Evolutionary conservation across 1,284 basidiomycete genomes (phyloP).

Genomic region (Cutaneotrichosporon dermatis): DNA sequence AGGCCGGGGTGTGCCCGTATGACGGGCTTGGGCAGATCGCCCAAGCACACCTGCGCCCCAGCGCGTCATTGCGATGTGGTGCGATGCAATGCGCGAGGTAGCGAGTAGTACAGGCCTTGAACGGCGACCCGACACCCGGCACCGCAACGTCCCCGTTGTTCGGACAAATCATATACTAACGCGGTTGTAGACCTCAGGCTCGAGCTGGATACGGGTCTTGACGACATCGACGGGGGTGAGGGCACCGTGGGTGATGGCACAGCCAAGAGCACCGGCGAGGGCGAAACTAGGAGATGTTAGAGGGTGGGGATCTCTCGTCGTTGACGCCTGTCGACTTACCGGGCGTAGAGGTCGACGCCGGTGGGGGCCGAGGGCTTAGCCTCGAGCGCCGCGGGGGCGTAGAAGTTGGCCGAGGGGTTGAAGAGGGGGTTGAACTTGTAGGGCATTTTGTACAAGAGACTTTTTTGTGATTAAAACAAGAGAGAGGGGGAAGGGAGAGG

Average conservation of each 20-base stretch:
- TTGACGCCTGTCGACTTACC: constrained; percentile 29
- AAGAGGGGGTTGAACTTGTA: constrained; percentile 24
- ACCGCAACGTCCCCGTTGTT: too few species aligned
- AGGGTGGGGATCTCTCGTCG: not conserved
- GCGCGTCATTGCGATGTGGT: too few species aligned
- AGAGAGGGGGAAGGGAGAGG: not conserved
- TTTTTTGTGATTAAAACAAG: not conserved
- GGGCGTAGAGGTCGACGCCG: constrained; percentile 52
- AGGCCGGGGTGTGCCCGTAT: not conserved
- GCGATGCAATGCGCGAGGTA: too few species aligned
- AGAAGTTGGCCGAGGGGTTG: constrained; percentile 46
- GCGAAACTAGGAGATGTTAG: constrained; percentile 48
- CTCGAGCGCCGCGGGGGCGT: constrained; percentile 48
- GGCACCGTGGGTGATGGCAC: constrained; percentile 88
- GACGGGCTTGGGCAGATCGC: too few species aligned
- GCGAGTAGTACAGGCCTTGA: too few species aligned
- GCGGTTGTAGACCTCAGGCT: constrained; percentile 57
- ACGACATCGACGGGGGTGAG: constrained; percentile 90
- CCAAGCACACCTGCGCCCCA: too few species aligned
- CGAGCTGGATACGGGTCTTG: constrained; percentile 96
- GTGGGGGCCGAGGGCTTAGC: constrained; percentile 38
- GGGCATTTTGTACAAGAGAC: constrained; percentile 9
- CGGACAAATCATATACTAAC: constrained; percentile 31
- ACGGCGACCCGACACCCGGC: too few species aligned
- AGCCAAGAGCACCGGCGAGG: constrained; percentile 84